Evolutionary conservation across 495 filamentous ascomycete genomes (phyloP), one percentile per base, ranked within the genome.

Genomic region (Penicillium riverlandense): DNA sequence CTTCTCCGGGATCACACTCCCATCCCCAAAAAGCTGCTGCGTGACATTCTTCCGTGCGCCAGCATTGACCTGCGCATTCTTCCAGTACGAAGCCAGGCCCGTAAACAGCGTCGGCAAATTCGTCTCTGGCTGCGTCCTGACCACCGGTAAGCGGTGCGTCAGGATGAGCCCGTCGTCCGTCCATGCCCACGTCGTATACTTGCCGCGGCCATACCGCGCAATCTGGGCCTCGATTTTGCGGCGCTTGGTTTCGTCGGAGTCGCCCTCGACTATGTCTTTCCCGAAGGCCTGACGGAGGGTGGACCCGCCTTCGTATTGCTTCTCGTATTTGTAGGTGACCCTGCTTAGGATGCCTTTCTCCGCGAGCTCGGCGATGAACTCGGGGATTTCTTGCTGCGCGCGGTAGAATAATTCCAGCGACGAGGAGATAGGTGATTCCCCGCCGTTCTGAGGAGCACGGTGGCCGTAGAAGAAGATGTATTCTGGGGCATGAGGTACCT

Each of bases 101-200:
- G 72, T 78, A 43, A 77, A 78, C n/a, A 77, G 59, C n/a, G 65
- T 64, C 4, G 69, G 67, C n/a, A 75, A 43, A 32, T 67, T 70
- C 0, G 70, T 77, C 4, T 60, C 63, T 0, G 66, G 70, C 40
- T 79, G 73, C 1, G 69, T 69, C 28, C 69, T 62, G 16, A 76
- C 64, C 0, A 58, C 70, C 1, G 74, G 74, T 12, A 78, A 45
- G 8, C 64, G 59, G 41, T 70, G 63, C 51, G 63, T 67, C 32
- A 74, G 52, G 1, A 65, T 41, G 22, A 72, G 44, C 0, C 58
- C 66, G 33, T 68, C 65, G 35, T 67, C 66, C 16, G 52, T 59
- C 75, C 73, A 79, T 35, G 70, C 62, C 70, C 70, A 77, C 0
- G 68, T 73, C 7, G 70, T 66, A 47, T 58, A 37, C 37, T 58